These are phyloP conservation scores for Gilbertella persicaria DNA, from an alignment of 371 early-diverging fungal genomes.

Conservation along the genomic window DNA sequence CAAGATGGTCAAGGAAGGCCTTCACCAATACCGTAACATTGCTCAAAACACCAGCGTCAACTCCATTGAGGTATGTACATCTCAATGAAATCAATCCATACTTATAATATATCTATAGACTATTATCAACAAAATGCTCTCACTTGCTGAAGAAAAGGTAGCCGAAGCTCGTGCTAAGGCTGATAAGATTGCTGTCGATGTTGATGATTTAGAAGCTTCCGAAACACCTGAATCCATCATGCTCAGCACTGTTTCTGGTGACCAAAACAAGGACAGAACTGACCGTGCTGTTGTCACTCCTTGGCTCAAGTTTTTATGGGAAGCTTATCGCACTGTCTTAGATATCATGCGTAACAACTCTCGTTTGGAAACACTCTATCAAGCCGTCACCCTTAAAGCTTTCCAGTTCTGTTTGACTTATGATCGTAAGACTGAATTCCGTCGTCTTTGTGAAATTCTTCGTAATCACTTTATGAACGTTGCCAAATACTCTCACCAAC, in stretches of 20 bases:
- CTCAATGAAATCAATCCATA: background rate
- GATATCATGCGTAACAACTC: slow-evolving; percentile 97
- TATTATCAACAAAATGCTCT: slow-evolving; percentile 86
- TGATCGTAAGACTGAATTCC: slow-evolving; percentile 97
- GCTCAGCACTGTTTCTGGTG: slow-evolving; percentile 91
- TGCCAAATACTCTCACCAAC: slow-evolving; percentile 91
- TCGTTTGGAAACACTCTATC: slow-evolving; percentile 92
- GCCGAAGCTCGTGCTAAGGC: slow-evolving; percentile 91
- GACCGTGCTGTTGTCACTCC: slow-evolving; percentile 97
- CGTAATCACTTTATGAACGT: slow-evolving; percentile 91
- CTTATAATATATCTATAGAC: slow-evolving; percentile 33
- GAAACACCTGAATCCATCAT: slow-evolving; percentile 97
- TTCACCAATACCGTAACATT: slow-evolving; percentile 96
- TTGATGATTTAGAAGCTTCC: slow-evolving; percentile 94
- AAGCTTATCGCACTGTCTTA: slow-evolving; percentile 94
- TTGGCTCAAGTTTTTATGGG: slow-evolving; percentile 98
- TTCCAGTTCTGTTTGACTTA: slow-evolving; percentile 95
- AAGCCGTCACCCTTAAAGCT: slow-evolving; percentile 87
- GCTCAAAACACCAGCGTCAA: slow-evolving; percentile 91
- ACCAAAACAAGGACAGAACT: slow-evolving; percentile 93
- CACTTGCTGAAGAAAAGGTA: slow-evolving; percentile 85
- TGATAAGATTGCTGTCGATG: slow-evolving; percentile 80
- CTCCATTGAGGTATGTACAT: slow-evolving; percentile 85
- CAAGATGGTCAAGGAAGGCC: slow-evolving; percentile 92
- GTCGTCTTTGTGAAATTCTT: slow-evolving; percentile 94